These are phyloP conservation scores for Colletotrichum ledebouriae DNA, from an alignment of 2,329 filamentous ascomycete species.

Conservation along the genomic window DNA sequence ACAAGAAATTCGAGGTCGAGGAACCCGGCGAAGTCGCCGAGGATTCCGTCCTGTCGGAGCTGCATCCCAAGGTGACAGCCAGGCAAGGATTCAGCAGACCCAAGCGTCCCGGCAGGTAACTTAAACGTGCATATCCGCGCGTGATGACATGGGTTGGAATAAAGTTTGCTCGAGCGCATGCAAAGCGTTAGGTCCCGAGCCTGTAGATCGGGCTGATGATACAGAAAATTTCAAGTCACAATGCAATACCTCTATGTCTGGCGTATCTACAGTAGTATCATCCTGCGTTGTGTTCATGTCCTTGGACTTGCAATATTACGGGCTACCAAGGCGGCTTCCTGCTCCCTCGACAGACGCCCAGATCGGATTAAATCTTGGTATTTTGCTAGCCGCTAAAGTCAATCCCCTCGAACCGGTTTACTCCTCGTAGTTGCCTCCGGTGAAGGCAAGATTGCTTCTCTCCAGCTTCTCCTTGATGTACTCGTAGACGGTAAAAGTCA, in stretches of 20 bases:
- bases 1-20: conserved; percentile 78
- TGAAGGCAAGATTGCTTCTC: conserved; percentile 70
- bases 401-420: conserved; percentile 49
- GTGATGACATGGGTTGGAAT: background rate
- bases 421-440: conserved; percentile 77
- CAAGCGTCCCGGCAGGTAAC: conserved; percentile 79
- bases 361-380: conserved; percentile 12
- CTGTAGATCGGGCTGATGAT: conserved; percentile 37
- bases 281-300: background rate
- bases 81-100: conserved; percentile 81
- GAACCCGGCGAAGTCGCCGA: conserved; percentile 80
- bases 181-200: conserved; percentile 2
- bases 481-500: conserved; percentile 83
- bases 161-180: background rate
- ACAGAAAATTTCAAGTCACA: conserved; percentile 23
- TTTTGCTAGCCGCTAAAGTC: conserved; percentile 11
- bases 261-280: conserved; percentile 25
- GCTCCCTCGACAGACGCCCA: background rate
- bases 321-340: background rate
- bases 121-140: conserved; percentile 16
- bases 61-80: conserved; percentile 75
- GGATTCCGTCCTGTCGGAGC: conserved; percentile 72
- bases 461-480: conserved; percentile 81
- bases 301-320: background rate
- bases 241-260: conserved; percentile 21